A percentile compares a stretch with the other conserved stretches of the same genome.
Evolutionary conservation across 1,284 basidiomycete species (phyloP).

Genomic region (Sanghuangporus weigelae): DNA sequence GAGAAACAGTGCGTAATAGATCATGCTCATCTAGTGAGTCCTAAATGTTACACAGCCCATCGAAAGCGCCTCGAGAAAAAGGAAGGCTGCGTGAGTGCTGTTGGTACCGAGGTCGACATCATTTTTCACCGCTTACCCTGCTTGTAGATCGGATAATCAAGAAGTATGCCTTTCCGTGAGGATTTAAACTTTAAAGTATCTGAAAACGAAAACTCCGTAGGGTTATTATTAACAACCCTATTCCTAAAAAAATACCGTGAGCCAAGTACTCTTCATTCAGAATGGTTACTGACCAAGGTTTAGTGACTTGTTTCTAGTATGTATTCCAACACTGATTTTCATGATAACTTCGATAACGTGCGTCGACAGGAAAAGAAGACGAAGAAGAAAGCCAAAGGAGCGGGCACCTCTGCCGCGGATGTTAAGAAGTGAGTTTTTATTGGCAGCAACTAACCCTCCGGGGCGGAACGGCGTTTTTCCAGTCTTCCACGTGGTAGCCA

Average conservation of each 20-base stretch:
- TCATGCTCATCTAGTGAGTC: neutral
- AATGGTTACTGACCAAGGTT: neutral
- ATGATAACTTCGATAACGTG: neutral
- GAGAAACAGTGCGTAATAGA: conserved; percentile 3
- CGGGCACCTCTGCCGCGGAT: neutral
- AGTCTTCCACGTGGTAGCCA: conserved; percentile 1
- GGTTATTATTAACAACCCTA: neutral
- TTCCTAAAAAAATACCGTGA: neutral
- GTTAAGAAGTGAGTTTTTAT: conserved; percentile 5
- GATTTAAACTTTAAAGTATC: neutral
- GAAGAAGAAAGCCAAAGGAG: conserved; percentile 4
- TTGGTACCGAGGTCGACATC: neutral
- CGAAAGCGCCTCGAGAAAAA: neutral
- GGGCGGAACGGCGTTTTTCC: neutral
- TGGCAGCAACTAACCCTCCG: neutral
- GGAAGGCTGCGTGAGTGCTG: conserved; percentile 5
- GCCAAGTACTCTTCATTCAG: neutral
- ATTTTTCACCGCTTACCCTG: neutral
- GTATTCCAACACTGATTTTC: neutral
- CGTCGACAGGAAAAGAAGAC: conserved; percentile 1
- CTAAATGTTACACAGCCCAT: neutral
- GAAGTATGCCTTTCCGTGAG: conserved; percentile 1
- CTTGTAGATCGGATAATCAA: conserved; percentile 1
- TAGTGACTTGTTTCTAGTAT: conserved; percentile 11
- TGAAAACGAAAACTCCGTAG: neutral